Evolutionary conservation across 2,329 filamentous ascomycete genomes (phyloP).

Genomic region (Ophiostoma quercus): DNA sequence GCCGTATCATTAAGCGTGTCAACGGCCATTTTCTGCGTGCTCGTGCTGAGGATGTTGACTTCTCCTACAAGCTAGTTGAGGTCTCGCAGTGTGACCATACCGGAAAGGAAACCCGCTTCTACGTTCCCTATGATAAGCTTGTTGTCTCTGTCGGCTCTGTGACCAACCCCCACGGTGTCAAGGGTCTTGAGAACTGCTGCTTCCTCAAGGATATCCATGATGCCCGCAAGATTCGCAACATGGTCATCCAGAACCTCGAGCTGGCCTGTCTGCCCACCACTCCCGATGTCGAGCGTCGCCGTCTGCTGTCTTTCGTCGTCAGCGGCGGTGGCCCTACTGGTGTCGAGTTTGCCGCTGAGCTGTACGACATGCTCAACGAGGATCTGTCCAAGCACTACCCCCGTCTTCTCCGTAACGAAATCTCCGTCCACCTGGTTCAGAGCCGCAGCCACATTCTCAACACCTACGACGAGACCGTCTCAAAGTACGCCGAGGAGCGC

Average conservation of each 20-base stretch:
- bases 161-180: conserved; percentile 92
- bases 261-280: conserved; percentile 89
- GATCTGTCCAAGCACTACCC: conserved; percentile 82
- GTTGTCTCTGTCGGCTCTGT: conserved; percentile 87
- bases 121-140: conserved; percentile 95
- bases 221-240: conserved; percentile 81
- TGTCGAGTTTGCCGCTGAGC: conserved; percentile 93
- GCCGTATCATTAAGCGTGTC: conserved; percentile 71
- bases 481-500: conserved; percentile 82
- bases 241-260: conserved; percentile 84
- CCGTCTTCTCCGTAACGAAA: conserved; percentile 87
- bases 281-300: conserved; percentile 75
- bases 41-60: conserved; percentile 81
- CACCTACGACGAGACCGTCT: conserved; percentile 94
- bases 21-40: conserved; percentile 87
- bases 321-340: conserved; percentile 93
- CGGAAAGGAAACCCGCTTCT: conserved; percentile 76
- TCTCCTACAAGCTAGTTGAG: conserved; percentile 85
- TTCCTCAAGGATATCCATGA: conserved; percentile 96
- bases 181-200: conserved; percentile 86
- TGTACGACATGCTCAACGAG: conserved; percentile 95
- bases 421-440: conserved; percentile 95
- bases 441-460: conserved; percentile 93
- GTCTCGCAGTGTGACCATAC: conserved; percentile 65
- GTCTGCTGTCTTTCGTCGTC: conserved; percentile 90